Evolutionary conservation across 2,329 filamentous ascomycete genomes (phyloP).

Genomic region (Coleophoma crateriformis): DNA sequence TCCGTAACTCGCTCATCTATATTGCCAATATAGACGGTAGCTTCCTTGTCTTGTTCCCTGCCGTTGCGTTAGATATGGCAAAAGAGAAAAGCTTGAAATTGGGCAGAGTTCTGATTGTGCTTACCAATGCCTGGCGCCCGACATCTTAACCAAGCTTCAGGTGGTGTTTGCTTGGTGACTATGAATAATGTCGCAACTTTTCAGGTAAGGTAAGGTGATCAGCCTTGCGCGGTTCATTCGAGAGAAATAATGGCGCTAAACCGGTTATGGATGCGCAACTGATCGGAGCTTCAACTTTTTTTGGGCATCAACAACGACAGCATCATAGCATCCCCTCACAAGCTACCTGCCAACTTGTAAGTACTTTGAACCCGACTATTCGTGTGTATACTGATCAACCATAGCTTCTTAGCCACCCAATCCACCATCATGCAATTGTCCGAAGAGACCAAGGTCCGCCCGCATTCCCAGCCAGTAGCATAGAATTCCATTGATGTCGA

Average conservation of each 20-base stretch:
- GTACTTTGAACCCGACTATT: background rate
- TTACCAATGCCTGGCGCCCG: conserved; percentile 64
- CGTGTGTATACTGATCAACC: conserved; percentile 4
- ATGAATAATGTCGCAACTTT: conserved; percentile 5
- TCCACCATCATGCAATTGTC: conserved; percentile 53
- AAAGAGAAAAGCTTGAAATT: background rate
- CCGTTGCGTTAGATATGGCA: background rate
- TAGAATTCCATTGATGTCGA: conserved; percentile 12
- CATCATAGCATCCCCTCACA: background rate
- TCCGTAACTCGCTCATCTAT: conserved; percentile 94
- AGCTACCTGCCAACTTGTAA: conserved; percentile 5
- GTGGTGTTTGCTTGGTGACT: conserved; percentile 4
- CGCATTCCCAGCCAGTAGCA: background rate
- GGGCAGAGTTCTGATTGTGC: conserved; percentile 10
- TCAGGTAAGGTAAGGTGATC: background rate
- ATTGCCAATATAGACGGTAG: conserved; percentile 96
- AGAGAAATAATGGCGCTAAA: no score
- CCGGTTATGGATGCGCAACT: no score
- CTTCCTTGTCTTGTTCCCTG: conserved; percentile 97
- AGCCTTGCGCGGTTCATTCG: background rate
- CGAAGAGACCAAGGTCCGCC: conserved; percentile 87
- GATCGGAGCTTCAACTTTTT: background rate
- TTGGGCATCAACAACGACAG: conserved; percentile 2
- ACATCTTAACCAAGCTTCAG: conserved; percentile 28
- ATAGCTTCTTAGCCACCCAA: conserved; percentile 7